A percentile compares a stretch with the other conserved stretches of the same genome.
phyloP scores from a whole-genome alignment of 805 yeast genomes.

The Millerozyma miso region DNA sequence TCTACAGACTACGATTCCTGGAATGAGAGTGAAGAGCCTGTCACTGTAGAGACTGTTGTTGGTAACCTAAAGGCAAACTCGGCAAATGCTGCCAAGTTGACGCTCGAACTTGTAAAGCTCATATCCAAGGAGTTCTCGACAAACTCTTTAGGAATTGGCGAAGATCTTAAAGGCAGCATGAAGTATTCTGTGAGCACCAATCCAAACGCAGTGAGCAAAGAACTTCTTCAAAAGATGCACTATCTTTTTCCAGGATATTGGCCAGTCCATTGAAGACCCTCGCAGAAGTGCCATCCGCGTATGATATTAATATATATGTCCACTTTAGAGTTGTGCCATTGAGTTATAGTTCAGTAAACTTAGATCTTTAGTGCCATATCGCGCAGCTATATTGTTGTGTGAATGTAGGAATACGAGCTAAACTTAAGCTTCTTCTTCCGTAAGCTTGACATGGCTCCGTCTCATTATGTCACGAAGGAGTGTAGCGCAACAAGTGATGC shows the following conservation, averaged over 20 bases:
- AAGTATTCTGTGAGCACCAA: constrained; percentile 77
- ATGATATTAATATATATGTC: no score
- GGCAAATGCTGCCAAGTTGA: constrained; percentile 77
- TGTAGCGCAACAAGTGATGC: no score
- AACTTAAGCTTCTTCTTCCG: no score
- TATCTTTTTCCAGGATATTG: constrained; percentile 90
- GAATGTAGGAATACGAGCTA: no score
- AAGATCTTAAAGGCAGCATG: constrained; percentile 70
- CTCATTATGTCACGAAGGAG: no score
- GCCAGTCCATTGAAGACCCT: constrained; percentile 45
- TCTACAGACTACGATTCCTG: constrained; percentile 98
- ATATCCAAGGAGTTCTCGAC: constrained; percentile 58
- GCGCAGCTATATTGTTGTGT: no score
- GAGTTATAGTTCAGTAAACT: no score
- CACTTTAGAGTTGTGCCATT: no score
- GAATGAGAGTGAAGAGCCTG: constrained; percentile 94
- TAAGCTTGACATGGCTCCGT: no score
- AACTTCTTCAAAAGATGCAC: constrained; percentile 74
- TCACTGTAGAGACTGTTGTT: constrained; percentile 95
- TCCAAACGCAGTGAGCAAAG: constrained; percentile 66
- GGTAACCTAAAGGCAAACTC: constrained; percentile 85
- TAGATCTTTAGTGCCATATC: no score
- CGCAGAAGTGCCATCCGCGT: no score
- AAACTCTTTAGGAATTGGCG: constrained; percentile 56
- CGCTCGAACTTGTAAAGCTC: constrained; percentile 62